Evolutionary conservation across 805 yeast genomes (phyloP).

Genomic region (Metschnikowia peoriensis): DNA sequence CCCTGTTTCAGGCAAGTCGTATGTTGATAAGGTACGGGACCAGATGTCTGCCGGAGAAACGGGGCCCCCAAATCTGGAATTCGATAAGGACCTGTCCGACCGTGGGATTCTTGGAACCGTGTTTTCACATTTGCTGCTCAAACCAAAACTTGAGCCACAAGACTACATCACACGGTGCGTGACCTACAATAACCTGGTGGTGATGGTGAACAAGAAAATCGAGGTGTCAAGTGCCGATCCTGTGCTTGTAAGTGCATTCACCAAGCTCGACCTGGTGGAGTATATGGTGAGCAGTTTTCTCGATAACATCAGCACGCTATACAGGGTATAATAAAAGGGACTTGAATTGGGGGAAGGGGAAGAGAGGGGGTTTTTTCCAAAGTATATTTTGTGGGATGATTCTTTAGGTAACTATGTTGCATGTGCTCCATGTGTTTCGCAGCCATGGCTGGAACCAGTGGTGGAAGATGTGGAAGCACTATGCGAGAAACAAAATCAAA

Average conservation of each 20-base stretch:
- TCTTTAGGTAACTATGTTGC: neutral
- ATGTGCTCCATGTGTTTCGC: no score
- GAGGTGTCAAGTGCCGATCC: slow-evolving; percentile 70
- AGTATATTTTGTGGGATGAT: neutral
- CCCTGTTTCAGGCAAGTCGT: slow-evolving; percentile 43
- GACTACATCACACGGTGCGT: slow-evolving; percentile 60
- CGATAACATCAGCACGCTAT: slow-evolving; percentile 18
- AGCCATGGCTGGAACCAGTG: no score
- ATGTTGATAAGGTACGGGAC: slow-evolving; percentile 57
- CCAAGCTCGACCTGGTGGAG: slow-evolving; percentile 64
- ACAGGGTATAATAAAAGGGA: neutral
- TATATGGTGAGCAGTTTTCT: slow-evolving; percentile 39
- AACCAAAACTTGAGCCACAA: slow-evolving; percentile 35
- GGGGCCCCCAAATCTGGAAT: neutral
- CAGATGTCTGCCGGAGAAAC: slow-evolving; percentile 39
- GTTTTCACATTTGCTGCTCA: slow-evolving; percentile 27
- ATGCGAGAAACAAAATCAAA: no score
- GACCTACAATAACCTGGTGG: slow-evolving; percentile 59
- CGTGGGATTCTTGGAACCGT: slow-evolving; percentile 21
- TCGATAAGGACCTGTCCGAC: slow-evolving; percentile 6
- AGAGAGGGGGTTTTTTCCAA: neutral
- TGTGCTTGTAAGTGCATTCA: slow-evolving; percentile 55
- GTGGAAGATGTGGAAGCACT: no score
- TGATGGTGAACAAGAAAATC: slow-evolving; percentile 56
- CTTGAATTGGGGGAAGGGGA: neutral